Percentiles rank a stretch among this genome's conserved stretches.
These are phyloP conservation scores for Pelargonium nanum DNA, from an alignment of 345 rosid genomes.

Conservation along the genomic window DNA sequence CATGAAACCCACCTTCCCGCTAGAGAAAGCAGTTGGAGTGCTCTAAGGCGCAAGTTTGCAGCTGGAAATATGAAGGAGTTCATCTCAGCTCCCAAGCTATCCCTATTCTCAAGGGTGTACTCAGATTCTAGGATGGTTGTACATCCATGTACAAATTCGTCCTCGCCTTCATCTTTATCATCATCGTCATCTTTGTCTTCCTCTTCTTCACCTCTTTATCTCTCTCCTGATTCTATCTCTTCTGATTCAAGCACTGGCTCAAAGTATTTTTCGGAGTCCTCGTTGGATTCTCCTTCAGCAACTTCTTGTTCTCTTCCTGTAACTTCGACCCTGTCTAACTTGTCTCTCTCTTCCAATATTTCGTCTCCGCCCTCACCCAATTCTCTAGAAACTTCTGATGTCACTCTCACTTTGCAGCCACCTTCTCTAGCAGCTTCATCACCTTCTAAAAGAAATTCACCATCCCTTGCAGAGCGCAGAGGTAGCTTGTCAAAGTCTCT, in stretches of 20 bases:
- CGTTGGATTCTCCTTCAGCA: slow-evolving; percentile 60
- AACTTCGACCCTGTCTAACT: slow-evolving; percentile 38
- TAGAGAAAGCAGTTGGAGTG: slow-evolving; percentile 93
- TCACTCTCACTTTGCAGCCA: slow-evolving; percentile 24
- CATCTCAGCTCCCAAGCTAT: slow-evolving; percentile 48
- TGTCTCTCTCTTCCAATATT: slow-evolving; percentile 22
- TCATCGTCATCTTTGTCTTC: slow-evolving; percentile 36
- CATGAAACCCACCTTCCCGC: slow-evolving; percentile 87
- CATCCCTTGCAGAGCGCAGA: slow-evolving; percentile 83
- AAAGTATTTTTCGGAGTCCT: slow-evolving; percentile 50
- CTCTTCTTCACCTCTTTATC: slow-evolving; percentile 62
- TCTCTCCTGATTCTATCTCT: slow-evolving; percentile 64
- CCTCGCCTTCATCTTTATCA: slow-evolving; percentile 46
- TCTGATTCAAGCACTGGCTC: slow-evolving; percentile 60
- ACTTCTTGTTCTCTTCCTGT: slow-evolving; percentile 22
- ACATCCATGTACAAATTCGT: slow-evolving; percentile 22
- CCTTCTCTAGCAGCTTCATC: slow-evolving; percentile 21
- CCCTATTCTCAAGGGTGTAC: slow-evolving; percentile 59
- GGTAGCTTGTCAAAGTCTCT: slow-evolving; percentile 60
- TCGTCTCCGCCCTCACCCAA: slow-evolving; percentile 28
- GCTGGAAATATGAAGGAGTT: slow-evolving; percentile 62
- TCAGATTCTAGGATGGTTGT: slow-evolving; percentile 93
- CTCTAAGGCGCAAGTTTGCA: slow-evolving; percentile 74
- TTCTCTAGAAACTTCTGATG: slow-evolving; percentile 23
- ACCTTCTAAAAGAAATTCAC: slow-evolving; percentile 36